These are phyloP conservation scores for Nepenthes mirabilis DNA, from an alignment of 148 eudicot genomes.

Conservation along the genomic window DNA sequence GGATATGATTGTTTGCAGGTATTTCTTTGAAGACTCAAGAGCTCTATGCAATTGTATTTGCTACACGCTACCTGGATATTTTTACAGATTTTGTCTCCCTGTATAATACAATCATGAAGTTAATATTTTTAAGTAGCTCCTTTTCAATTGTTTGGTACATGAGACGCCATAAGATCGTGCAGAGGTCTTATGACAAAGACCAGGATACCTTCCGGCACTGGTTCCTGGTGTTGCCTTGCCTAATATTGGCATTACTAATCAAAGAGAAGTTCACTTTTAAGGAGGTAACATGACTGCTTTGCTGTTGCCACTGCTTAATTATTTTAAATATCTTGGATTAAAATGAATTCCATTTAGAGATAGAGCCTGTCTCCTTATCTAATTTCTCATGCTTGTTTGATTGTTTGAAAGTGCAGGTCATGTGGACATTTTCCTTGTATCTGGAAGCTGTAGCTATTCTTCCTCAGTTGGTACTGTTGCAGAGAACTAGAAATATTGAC, in stretches of 20 bases:
- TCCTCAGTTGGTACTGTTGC: conserved; percentile 92
- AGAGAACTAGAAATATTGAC: conserved; percentile 95
- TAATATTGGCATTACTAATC: conserved; percentile 52
- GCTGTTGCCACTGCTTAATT: not conserved
- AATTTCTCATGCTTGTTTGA: not conserved
- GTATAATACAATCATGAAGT: conserved; percentile 73
- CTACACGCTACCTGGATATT: conserved; percentile 77
- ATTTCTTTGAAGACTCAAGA: conserved; percentile 95
- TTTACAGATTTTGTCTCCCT: conserved; percentile 65
- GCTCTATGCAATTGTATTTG: conserved; percentile 66
- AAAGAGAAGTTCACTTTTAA: conserved; percentile 76
- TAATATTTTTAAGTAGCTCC: conserved; percentile 65
- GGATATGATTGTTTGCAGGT: conserved; percentile 22
- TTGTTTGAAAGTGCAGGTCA: conserved; percentile 31
- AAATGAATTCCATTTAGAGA: not conserved
- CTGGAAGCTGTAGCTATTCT: conserved; percentile 95
- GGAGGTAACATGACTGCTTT: conserved; percentile 40
- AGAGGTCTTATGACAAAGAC: conserved; percentile 63
- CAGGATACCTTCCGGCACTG: conserved; percentile 80
- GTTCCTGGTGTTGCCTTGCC: conserved; percentile 40
- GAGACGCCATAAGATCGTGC: conserved; percentile 50
- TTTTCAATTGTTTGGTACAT: conserved; percentile 75
- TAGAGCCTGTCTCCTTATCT: not conserved
- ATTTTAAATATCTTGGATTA: not conserved
- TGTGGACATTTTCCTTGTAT: conserved; percentile 94